Evolutionary conservation across 257 asterid species (phyloP).

Genomic region (Solanum boliviense): DNA sequence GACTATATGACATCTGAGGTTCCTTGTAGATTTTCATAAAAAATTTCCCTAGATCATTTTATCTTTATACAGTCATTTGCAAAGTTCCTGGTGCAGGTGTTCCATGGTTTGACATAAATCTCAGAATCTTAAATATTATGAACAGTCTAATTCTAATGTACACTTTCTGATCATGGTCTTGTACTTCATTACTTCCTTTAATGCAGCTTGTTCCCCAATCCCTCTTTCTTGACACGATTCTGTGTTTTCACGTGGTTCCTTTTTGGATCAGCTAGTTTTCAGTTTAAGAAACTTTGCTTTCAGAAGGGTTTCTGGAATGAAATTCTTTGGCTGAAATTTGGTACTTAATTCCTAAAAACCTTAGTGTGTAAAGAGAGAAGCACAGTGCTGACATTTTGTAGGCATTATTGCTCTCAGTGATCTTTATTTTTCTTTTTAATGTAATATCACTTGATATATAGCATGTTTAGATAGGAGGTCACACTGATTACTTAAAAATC

Average conservation of each 20-base stretch:
- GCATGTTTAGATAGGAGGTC: background rate
- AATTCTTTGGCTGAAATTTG: background rate
- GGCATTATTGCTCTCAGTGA: background rate
- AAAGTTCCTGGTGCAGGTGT: background rate
- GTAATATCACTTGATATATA: background rate
- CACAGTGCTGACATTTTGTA: background rate
- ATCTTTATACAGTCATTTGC: background rate
- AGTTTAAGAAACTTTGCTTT: background rate
- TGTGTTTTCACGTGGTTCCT: background rate
- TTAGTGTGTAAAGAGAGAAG: background rate
- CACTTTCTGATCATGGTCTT: background rate
- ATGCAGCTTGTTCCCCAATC: background rate
- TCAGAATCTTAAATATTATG: background rate
- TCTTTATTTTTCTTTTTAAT: background rate
- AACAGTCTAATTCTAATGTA: background rate
- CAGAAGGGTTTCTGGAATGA: background rate
- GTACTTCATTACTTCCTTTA: background rate
- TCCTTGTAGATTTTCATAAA: background rate
- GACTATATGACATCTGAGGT: background rate
- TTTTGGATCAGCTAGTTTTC: background rate
- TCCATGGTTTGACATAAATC: background rate
- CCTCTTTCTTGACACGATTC: background rate
- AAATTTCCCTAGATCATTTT: background rate
- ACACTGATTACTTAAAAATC: background rate
- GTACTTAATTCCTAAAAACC: background rate